phyloP scores from a whole-genome alignment of 441 rosid genomes.

The Syzygium malaccense region DNA sequence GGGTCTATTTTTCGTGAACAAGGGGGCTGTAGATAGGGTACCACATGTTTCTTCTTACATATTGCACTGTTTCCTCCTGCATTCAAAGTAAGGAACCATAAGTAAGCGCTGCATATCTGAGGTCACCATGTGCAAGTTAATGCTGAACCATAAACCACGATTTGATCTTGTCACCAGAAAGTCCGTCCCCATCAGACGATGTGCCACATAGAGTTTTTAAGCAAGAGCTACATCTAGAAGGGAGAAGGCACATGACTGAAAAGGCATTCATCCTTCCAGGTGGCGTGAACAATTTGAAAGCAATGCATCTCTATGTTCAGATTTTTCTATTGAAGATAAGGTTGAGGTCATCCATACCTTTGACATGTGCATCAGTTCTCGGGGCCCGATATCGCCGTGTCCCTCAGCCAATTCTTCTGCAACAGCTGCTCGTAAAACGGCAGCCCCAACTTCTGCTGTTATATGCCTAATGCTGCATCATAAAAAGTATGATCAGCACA shows the following conservation, averaged over 20 bases:
- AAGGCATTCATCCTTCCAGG: neutral
- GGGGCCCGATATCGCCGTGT: slow-evolving; percentile 57
- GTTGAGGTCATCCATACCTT: slow-evolving; percentile 37
- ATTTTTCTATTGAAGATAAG: neutral
- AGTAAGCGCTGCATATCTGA: neutral
- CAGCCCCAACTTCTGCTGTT: slow-evolving; percentile 89
- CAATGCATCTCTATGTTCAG: neutral
- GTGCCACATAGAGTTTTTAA: neutral
- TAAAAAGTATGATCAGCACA: neutral
- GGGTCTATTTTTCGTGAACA: slow-evolving; percentile 70
- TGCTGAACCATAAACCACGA: neutral
- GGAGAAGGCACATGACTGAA: neutral
- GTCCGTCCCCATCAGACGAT: neutral
- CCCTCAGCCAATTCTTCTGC: slow-evolving; percentile 83
- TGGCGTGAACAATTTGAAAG: neutral
- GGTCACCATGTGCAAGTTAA: neutral
- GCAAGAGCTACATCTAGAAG: neutral
- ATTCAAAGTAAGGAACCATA: neutral
- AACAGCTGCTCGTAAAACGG: slow-evolving; percentile 83
- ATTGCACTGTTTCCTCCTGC: slow-evolving; percentile 54
- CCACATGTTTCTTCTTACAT: slow-evolving; percentile 72
- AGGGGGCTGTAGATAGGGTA: slow-evolving; percentile 88
- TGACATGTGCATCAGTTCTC: slow-evolving; percentile 75
- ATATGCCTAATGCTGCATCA: slow-evolving; percentile 19
- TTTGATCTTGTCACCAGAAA: neutral